Percentiles rank a stretch among this genome's conserved stretches.
Conservation (phyloP, 805 yeast species). For the Yarrowia bubula region DNA sequence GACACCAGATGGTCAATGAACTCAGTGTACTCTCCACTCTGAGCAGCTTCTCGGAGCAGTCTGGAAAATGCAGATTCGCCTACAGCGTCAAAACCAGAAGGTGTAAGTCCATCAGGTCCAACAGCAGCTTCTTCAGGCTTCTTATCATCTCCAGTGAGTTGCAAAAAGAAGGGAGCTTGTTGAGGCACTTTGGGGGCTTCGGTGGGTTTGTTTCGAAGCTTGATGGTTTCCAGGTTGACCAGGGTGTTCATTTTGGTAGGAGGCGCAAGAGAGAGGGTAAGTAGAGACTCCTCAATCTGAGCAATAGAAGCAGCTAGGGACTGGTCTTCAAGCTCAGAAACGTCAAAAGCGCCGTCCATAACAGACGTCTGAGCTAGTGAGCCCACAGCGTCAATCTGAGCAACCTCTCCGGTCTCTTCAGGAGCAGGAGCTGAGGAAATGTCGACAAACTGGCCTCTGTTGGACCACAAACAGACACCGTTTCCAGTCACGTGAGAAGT, state of each 20-base stretch:
- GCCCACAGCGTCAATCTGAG: slow-evolving; percentile 39
- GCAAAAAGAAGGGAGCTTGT: slow-evolving; percentile 76
- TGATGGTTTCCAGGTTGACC: slow-evolving; percentile 77
- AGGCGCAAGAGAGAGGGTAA: slow-evolving; percentile 77
- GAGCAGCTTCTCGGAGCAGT: slow-evolving; percentile 54
- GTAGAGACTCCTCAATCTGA: slow-evolving; percentile 60
- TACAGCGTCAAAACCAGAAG: slow-evolving; percentile 34
- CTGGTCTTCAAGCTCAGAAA: slow-evolving; percentile 39
- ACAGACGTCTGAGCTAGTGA: slow-evolving; percentile 15
- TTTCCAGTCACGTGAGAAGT: slow-evolving; percentile 88
- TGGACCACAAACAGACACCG: slow-evolving; percentile 92
- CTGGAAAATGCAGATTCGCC: slow-evolving; percentile 77
- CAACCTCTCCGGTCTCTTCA: slow-evolving; percentile 60
- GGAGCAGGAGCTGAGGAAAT: slow-evolving; percentile 68
- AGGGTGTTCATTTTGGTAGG: slow-evolving; percentile 76
- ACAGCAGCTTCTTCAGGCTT: slow-evolving; percentile 35
- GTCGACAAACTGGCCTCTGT: slow-evolving; percentile 79
- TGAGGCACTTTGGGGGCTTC: slow-evolving; percentile 86
- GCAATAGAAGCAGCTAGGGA: slow-evolving; percentile 43
- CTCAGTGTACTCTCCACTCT: slow-evolving; percentile 43
- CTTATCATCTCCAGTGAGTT: slow-evolving; percentile 53
- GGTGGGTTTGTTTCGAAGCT: slow-evolving; percentile 80
- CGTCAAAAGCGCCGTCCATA: slow-evolving; percentile 61
- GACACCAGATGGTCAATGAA: slow-evolving; percentile 57
- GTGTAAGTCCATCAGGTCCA: slow-evolving; percentile 34